A percentile compares a stretch with the other conserved stretches of the same genome.
Conservation (phyloP, 306 rosid genomes). For the Medicago lupulina region DNA sequence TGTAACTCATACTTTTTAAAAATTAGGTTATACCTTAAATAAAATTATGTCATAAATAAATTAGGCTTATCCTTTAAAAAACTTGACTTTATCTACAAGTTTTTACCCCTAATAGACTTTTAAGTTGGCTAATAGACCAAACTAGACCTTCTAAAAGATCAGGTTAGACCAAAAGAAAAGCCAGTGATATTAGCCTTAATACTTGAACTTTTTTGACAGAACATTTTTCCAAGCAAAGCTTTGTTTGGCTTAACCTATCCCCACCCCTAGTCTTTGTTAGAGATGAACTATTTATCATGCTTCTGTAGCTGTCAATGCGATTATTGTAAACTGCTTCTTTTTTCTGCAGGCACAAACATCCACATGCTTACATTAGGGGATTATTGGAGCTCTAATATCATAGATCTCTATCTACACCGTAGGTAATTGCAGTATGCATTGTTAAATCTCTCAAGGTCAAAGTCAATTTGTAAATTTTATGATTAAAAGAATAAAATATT, state of each 20-base stretch:
- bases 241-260: neutral
- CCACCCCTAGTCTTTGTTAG: neutral
- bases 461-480: conserved; percentile 29
- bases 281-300: neutral
- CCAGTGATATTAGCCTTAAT: neutral
- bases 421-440: conserved; percentile 53
- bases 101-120: neutral
- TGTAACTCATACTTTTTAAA: neutral
- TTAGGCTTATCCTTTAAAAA: neutral
- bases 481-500: neutral
- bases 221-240: neutral
- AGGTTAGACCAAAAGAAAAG: neutral
- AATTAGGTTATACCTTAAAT: conserved; percentile 3
- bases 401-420: conserved; percentile 91
- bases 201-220: neutral
- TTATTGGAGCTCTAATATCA: conserved; percentile 85
- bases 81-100: neutral
- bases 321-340: conserved; percentile 27
- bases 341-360: conserved; percentile 79
- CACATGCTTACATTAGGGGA: conserved; percentile 87
- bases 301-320: conserved; percentile 16
- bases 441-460: conserved; percentile 23
- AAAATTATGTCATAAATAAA: neutral
- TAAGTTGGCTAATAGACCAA: conserved; percentile 1
- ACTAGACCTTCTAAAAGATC: neutral